A percentile compares a stretch with the other conserved stretches of the same genome.
phyloP scores from a whole-genome alignment of 352 stramenopile species.

The Peronosclerospora sorghi region DNA sequence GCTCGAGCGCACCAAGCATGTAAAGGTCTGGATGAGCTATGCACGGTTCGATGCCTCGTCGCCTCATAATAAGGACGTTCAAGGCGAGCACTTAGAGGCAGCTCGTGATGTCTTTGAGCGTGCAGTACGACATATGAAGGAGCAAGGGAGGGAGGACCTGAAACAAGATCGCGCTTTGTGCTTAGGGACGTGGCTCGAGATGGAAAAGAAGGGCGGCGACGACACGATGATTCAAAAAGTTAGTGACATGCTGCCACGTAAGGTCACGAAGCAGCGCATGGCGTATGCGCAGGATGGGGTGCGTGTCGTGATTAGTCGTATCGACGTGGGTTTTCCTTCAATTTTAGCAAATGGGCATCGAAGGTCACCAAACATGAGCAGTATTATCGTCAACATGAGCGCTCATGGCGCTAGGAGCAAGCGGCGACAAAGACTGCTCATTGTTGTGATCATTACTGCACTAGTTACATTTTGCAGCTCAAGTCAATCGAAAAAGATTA shows the following conservation, averaged over 20 bases:
- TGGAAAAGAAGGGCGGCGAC: constrained; percentile 81
- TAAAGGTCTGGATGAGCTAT: constrained; percentile 94
- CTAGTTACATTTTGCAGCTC: no score
- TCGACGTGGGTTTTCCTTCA: no score
- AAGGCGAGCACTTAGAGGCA: constrained; percentile 37
- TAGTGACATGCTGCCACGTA: constrained; percentile 88
- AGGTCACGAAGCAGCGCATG: constrained; percentile 95
- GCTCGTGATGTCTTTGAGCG: constrained; percentile 88
- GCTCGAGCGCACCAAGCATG: constrained; percentile 93
- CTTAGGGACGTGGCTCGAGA: constrained; percentile 92
- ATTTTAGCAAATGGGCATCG: no score
- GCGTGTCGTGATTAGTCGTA: constrained; percentile 12
- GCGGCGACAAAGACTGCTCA: no score
- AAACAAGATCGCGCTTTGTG: constrained; percentile 95
- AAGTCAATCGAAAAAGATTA: no score
- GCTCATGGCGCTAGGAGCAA: no score
- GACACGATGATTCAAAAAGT: constrained; percentile 78
- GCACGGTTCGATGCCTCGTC: constrained; percentile 76
- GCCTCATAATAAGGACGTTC: constrained; percentile 9
- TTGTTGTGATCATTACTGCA: no score
- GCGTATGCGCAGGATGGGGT: constrained; percentile 85
- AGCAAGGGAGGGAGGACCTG: constrained; percentile 51
- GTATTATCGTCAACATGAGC: no score
- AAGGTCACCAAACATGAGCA: no score
- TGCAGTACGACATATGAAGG: constrained; percentile 87